phyloP scores from a whole-genome alignment of 2,329 filamentous ascomycete species.

The Allantophomopsis cytisporea region DNA sequence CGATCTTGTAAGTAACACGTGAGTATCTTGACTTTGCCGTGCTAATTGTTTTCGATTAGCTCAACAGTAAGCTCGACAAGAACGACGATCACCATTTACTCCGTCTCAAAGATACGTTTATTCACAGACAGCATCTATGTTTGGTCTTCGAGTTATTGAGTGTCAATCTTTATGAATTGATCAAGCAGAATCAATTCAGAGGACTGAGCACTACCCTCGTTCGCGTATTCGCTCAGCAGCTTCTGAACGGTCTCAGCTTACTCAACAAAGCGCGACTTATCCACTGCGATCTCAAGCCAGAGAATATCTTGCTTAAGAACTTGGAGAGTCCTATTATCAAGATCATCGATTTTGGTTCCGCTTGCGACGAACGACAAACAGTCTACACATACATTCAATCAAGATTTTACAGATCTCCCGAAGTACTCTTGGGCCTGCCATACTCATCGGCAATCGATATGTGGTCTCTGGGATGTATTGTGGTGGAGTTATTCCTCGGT shows the following conservation, averaged over 20 bases:
- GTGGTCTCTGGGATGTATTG: conserved; percentile 98
- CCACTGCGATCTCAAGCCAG: conserved; percentile 95
- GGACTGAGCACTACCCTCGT: conserved; percentile 94
- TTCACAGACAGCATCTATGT: conserved; percentile 92
- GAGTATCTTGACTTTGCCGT: background rate
- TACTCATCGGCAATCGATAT: conserved; percentile 99
- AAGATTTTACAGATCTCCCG: conserved; percentile 91
- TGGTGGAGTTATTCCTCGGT: conserved; percentile 92
- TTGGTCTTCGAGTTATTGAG: conserved; percentile 92
- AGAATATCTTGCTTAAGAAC: conserved; percentile 96
- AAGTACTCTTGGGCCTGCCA: conserved; percentile 86
- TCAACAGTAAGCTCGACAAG: conserved; percentile 98
- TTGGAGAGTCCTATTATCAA: conserved; percentile 99
- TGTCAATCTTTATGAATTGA: conserved; percentile 95
- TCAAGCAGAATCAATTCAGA: conserved; percentile 99
- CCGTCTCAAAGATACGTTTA: conserved; percentile 93
- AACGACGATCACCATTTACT: conserved; percentile 96
- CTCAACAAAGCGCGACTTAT: conserved; percentile 95
- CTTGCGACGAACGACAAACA: conserved; percentile 94
- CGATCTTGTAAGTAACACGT: conserved; percentile 54
- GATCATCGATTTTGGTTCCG: conserved; percentile 98
- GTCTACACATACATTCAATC: conserved; percentile 99
- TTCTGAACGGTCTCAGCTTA: conserved; percentile 82
- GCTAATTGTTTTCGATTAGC: conserved; percentile 30
- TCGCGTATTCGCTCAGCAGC: conserved; percentile 91